Conservation (phyloP, 139 green algal genomes). For the Desmodesmus armatus region DNA sequence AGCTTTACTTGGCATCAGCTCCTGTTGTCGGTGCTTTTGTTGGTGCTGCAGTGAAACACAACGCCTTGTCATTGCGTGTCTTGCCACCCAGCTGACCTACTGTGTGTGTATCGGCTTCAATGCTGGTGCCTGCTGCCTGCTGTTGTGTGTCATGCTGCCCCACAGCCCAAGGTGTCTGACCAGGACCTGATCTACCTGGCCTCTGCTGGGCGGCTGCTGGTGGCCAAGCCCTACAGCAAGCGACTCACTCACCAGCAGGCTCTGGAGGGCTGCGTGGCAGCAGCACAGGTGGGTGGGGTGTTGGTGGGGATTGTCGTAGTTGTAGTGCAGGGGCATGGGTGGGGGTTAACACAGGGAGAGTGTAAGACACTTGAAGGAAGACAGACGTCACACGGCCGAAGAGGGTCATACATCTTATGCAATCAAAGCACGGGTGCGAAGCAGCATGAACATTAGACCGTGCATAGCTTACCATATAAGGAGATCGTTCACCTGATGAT, state of each 20-base stretch:
- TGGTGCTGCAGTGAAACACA: background rate
- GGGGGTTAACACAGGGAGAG: background rate
- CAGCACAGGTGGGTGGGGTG: conserved; percentile 8
- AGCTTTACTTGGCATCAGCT: too few relatives aligned
- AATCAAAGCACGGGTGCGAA: background rate
- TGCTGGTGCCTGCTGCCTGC: background rate
- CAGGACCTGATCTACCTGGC: conserved; percentile 13
- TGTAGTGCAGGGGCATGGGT: background rate
- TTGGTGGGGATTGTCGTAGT: background rate
- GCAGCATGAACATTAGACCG: background rate
- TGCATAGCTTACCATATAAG: background rate
- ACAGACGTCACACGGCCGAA: background rate
- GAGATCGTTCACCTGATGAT: too few relatives aligned
- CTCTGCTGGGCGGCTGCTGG: conserved; percentile 19
- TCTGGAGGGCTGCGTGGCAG: conserved; percentile 13
- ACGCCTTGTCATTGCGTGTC: background rate
- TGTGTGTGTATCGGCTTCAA: background rate
- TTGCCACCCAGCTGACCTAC: background rate
- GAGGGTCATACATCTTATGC: background rate
- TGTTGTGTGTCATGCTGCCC: background rate
- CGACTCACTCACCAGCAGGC: conserved; percentile 18
- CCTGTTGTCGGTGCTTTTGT: too few relatives aligned
- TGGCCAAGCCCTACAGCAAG: conserved; percentile 13
- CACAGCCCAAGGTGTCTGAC: conserved; percentile 3
- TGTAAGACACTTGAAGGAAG: background rate